Evolutionary conservation across 495 filamentous ascomycete species (phyloP).

Genomic region (Penicillium psychrofluorescens): DNA sequence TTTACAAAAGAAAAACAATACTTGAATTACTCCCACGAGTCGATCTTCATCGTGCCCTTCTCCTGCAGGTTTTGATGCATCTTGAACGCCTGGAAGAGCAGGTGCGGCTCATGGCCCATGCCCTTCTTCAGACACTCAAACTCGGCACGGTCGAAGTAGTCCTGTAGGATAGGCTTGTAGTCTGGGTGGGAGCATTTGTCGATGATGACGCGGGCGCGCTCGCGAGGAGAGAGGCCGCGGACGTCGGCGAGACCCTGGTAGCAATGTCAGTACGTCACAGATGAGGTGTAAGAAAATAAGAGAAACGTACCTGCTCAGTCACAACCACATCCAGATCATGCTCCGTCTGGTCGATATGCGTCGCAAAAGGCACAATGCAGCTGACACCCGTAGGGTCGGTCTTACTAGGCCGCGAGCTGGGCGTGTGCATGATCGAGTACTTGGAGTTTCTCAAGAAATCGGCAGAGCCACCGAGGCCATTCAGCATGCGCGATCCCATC

Average conservation of each 20-base stretch:
- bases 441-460: conserved; percentile 82
- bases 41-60: conserved; percentile 79
- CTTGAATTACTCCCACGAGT: conserved; percentile 41
- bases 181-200: conserved; percentile 83
- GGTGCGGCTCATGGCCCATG: conserved; percentile 84
- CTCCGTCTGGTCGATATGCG: conserved; percentile 89
- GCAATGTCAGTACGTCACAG: not conserved
- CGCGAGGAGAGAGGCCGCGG: conserved; percentile 69
- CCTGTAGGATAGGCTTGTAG: conserved; percentile 72
- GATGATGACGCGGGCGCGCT: conserved; percentile 81
- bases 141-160: conserved; percentile 84
- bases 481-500: conserved; percentile 86
- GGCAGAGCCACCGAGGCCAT: conserved; percentile 81
- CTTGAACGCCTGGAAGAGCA: conserved; percentile 77
- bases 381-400: conserved; percentile 74
- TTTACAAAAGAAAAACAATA: conserved; percentile 19
- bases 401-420: conserved; percentile 71
- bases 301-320: conserved; percentile 54
- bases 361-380: conserved; percentile 90
- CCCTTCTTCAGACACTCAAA: conserved; percentile 82
- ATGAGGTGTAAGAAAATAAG: not conserved
- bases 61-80: conserved; percentile 79
- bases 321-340: conserved; percentile 85
- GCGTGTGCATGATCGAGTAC: conserved; percentile 93
- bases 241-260: conserved; percentile 70